Base-by-base conservation (phyloP, 225 moss, liverwort and hornwort species). In the Pseudoscleropodium purum region DNA sequence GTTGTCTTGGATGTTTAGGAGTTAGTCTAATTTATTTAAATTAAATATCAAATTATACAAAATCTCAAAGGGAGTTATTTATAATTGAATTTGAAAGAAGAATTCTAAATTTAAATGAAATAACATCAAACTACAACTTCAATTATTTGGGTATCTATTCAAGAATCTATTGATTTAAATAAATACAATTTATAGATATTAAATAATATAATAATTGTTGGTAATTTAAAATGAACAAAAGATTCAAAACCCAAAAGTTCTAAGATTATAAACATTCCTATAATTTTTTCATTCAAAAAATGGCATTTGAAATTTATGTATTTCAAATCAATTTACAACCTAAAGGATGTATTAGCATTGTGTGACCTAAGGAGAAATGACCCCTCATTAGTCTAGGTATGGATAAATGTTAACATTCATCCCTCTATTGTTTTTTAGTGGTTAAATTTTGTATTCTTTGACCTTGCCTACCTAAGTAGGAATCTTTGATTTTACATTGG, bases 331-430 rank as follows among this genome's bases (percentile, higher is more conserved):
- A 10, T 17, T 74, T 74, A 17, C 10, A 74, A 74, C 17, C 10
- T 74, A 3, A 74, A 45, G 29, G 16, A 1, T 0, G 8, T 26
- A 41, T 41, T 72, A 9, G 39, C 17, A 43, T 74, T 16, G 15
- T 41, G 5, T 43, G 7, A 26, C 2, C 41, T 10, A 8, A 41
- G 0, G 9, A 9, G 0, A 41, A 72, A 15, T 5, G 14, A 41
- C 3, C 26, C 5, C 5, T 26, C 5, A 72, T 5, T 72, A 2
- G 4, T 41, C 15, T 6, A 17, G 3, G 6, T 2, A 16, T 7
- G 3, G 16, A 29, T 73, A 43, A 74, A 17, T 18, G 11, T 30
- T 45, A 47, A 74, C 30, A 29, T 47, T 6, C 2, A 75, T 31
- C 6, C 31, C 18, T 4, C 18, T 11, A 59, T 59, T n/a, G 2